Evolutionary conservation across 371 early-diverging fungal species (phyloP).

Genomic region (Aphelidium insulamus): DNA sequence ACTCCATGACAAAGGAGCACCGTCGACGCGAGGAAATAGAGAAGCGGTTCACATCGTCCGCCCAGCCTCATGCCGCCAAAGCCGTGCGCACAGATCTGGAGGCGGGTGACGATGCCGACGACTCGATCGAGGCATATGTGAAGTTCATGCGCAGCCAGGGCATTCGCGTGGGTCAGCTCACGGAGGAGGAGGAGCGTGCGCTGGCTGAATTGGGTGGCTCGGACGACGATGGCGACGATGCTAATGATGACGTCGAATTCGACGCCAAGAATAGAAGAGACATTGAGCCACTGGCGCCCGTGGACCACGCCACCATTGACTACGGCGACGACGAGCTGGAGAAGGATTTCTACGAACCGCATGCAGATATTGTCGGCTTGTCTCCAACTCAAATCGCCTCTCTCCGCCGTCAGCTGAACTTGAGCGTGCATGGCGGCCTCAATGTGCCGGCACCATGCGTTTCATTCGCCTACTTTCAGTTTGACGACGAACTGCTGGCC

Average conservation of each 20-base stretch:
- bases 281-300: conserved; percentile 34
- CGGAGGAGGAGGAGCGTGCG: too few species aligned
- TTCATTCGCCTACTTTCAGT: conserved; percentile 71
- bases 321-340: conserved; percentile 54
- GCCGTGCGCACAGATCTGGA: too few species aligned
- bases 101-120: too few species aligned
- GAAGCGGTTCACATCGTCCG: too few species aligned
- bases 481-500: conserved; percentile 42
- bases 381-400: too few species aligned
- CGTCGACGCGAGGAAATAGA: too few species aligned
- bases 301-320: conserved; percentile 44
- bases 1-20: too few species aligned
- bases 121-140: conserved; percentile 15
- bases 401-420: conserved; percentile 9
- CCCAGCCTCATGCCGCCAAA: too few species aligned
- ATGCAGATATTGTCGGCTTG: conserved; percentile 38
- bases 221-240: conserved; percentile 1
- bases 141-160: conserved; percentile 13
- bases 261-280: conserved; percentile 26
- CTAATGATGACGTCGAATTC: not conserved
- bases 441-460: conserved; percentile 49
- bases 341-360: conserved; percentile 64
- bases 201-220: not conserved
- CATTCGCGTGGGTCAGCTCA: too few species aligned
- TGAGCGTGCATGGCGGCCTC: too few species aligned